Evolutionary conservation across 306 rosid genomes (phyloP), one percentile per base, ranked within the genome.

Genomic region (Canavalia gladiata): DNA sequence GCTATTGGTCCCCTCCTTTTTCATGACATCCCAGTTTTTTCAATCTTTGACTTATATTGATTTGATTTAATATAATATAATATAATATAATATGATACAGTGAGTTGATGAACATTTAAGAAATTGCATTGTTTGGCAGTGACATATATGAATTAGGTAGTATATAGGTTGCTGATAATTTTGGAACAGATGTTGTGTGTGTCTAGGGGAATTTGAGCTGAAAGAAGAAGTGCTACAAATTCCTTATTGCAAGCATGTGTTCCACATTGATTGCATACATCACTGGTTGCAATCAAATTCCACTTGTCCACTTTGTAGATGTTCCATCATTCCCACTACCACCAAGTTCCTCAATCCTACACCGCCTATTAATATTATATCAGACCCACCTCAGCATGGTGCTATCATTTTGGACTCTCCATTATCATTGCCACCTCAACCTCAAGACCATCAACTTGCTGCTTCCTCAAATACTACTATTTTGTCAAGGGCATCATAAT

Each of bases 261-360:
- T 94, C 83, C 98, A 94, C 82, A 72, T 83, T 0, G 97, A 94
- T 11, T 94, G 98, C 85, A 92, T 94, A 72, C 91, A 87, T 80
- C 93, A 86, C 49, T 94, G 98, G 98, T 87, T 94, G 9, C 89
- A 86, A 77, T 82, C 90, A 74, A 91, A 94, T 84, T 81, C 92
- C 54, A 94, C 97, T 50, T 94, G 98, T 77, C 98, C 98, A 56
- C 94, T 94, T 49, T 94, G 98, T 68, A 87, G 98, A 85, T 91
- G 91, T 91, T 85, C 90, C 39, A 88, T 92, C 81, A 79, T 89
- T 58, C 88, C 94, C 34, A 75, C 87, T 31, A 70, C 76, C 58
- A 70, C 76, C 58, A 79, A 85, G 74, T 72, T 77, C 79, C 81
- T 72, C 35, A 81, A 66, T 42, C 83, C 77, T 65, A 18, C 67